phyloP scores from a whole-genome alignment of 345 rosid species.

The Arabidopsis suecica region DNA sequence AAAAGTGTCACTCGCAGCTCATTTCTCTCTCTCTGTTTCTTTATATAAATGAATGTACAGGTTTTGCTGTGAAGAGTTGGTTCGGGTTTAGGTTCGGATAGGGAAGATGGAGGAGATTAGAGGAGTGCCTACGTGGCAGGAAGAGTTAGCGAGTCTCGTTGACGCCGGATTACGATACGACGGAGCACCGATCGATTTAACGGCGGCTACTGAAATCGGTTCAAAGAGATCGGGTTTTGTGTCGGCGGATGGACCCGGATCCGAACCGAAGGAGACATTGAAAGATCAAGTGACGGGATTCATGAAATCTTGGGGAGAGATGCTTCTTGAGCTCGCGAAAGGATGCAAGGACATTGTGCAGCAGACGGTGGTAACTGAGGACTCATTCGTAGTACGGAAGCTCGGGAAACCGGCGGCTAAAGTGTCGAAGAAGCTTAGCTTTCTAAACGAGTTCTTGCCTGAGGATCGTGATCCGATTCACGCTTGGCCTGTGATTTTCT shows the following conservation, averaged over 20 bases:
- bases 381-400: conserved; percentile 73
- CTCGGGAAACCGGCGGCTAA: conserved; percentile 70
- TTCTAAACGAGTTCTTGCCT: conserved; percentile 84
- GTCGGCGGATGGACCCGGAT: conserved; percentile 35
- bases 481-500: conserved; percentile 85
- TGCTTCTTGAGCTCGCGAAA: conserved; percentile 75
- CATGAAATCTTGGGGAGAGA: conserved; percentile 84
- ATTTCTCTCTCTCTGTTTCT: conserved; percentile 14
- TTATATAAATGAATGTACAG: conserved; percentile 21
- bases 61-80: neutral
- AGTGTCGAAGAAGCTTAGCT: conserved; percentile 63
- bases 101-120: conserved; percentile 64
- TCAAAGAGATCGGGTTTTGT: conserved; percentile 37
- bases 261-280: conserved; percentile 55
- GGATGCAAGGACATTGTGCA: conserved; percentile 70
- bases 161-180: conserved; percentile 57
- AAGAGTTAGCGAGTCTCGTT: conserved; percentile 68
- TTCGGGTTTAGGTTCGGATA: conserved; percentile 21
- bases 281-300: conserved; percentile 78
- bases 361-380: conserved; percentile 73
- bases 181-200: conserved; percentile 47
- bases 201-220: conserved; percentile 40
- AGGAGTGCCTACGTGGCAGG: conserved; percentile 68
- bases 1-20: conserved; percentile 51
- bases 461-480: conserved; percentile 95